These are phyloP conservation scores for Butyriboletus loyo DNA, from an alignment of 768 basidiomycete species.

Conservation along the genomic window DNA sequence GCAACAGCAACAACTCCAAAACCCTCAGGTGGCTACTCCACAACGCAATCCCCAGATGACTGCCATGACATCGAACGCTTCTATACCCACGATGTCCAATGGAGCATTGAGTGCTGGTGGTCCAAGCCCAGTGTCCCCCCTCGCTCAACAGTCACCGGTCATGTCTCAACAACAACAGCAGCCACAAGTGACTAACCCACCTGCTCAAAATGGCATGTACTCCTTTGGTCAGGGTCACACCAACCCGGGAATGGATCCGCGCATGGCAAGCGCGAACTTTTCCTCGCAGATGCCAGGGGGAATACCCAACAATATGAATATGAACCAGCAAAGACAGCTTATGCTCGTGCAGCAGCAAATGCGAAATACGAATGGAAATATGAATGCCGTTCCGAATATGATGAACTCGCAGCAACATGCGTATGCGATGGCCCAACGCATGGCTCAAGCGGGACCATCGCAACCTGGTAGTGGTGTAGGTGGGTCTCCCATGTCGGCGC, in stretches of 20 bases:
- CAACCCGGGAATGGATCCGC: conserved; percentile 30
- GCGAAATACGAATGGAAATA: conserved; percentile 26
- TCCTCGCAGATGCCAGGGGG: conserved; percentile 29
- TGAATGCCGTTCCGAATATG: conserved; percentile 28
- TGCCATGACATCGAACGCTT: conserved; percentile 28
- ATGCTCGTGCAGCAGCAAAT: conserved; percentile 38
- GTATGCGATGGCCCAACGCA: conserved; percentile 41
- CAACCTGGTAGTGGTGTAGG: conserved; percentile 26
- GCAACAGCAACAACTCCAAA: conserved; percentile 34
- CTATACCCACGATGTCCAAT: conserved; percentile 27
- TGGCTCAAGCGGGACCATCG: conserved; percentile 41
- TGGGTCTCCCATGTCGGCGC: conserved; percentile 43
- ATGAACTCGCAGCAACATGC: conserved; percentile 34
- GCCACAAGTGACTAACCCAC: conserved; percentile 26
- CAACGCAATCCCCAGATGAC: conserved; percentile 31
- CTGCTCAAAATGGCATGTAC: conserved; percentile 33
- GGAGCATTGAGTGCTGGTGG: conserved; percentile 21
- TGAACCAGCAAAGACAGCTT: conserved; percentile 46
- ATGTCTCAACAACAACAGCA: conserved; percentile 27
- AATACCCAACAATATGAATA: conserved; percentile 26
- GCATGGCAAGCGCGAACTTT: conserved; percentile 28
- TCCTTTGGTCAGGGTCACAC: conserved; percentile 25
- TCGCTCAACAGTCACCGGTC: conserved; percentile 27
- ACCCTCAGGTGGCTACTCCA: conserved; percentile 18
- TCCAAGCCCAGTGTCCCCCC: conserved; percentile 30